Base-by-base conservation (phyloP, 2,329 filamentous ascomycete genomes). In the Xylaria digitata region DNA sequence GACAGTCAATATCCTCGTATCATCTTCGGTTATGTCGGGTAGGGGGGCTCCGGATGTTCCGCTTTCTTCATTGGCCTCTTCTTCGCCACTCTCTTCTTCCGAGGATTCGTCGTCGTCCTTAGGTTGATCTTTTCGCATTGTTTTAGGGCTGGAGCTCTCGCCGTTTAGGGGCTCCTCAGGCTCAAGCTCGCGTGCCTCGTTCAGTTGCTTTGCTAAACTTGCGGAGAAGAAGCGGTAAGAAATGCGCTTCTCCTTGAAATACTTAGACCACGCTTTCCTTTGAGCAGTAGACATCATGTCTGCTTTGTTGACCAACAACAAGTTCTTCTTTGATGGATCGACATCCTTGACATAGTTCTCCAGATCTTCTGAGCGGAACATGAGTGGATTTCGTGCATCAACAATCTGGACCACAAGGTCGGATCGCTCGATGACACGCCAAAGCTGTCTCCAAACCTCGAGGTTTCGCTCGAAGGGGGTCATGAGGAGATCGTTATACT, bases 391-490 rank as follows among this genome's bases (percentile, higher is more conserved):
- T 75, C 96, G 87, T 8, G 96, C 96, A 82, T 99, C 96, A 61
- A 99, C 96, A 82, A 99, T 99, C 83, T 99, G 96, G 42, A 99
- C 96, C 3, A 99, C 88, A 46, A 99, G 83, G 79, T 99, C 96
- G 17, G 94, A 97, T 68, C 96, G 87, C 84, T 99, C 96, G 75
- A 99, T 97, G 65, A 99, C 96, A 82, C 96, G 89, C 96, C 96
- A 99, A 74, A 99, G 78, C 80, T 99, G 96, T 77, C 96, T 89
- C 96, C 96, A 99, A 32, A 99, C 96, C 77, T 99, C 96, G 68
- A 99, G 77, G 78, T 99, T 99, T 66, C 96, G 88, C 84, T 99
- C 96, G 76, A 99, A 99, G 0, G 96, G 96, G 0, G 96, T 99
- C 93, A 99, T 94, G 61, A 99, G 86, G 63, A 99, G 81, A 78